phyloP scores from a whole-genome alignment of 1,284 basidiomycete genomes.

The Ustilago trichophora region DNA sequence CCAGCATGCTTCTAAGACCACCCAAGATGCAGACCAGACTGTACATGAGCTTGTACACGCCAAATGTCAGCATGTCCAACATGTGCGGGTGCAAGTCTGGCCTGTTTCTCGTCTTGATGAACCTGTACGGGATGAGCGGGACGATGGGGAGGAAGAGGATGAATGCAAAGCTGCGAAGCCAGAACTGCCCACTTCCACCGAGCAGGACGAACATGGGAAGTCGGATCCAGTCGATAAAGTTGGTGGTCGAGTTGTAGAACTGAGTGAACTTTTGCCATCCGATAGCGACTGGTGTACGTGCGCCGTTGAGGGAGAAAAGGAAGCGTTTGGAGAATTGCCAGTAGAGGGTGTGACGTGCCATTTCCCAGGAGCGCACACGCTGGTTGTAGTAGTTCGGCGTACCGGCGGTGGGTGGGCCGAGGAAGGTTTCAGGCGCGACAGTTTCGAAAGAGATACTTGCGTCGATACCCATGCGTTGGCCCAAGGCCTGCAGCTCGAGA shows the following conservation, averaged over 20 bases:
- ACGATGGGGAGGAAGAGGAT: conserved; percentile 24
- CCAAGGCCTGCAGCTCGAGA: conserved; percentile 28
- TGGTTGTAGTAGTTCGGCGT: conserved; percentile 35
- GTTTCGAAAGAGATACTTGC: conserved; percentile 32
- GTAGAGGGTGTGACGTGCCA: conserved; percentile 41
- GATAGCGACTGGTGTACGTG: conserved; percentile 11
- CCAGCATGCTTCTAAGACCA: conserved; percentile 15
- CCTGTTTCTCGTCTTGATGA: conserved; percentile 24
- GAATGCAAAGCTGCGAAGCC: conserved; percentile 17
- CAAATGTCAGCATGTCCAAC: conserved; percentile 28
- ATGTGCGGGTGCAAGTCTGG: conserved; percentile 33
- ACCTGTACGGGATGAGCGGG: conserved; percentile 20
- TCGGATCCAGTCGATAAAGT: conserved; percentile 45
- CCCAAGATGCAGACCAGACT: conserved; percentile 25
- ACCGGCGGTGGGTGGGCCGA: conserved; percentile 17
- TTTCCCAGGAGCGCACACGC: conserved; percentile 35
- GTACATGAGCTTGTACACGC: conserved; percentile 38
- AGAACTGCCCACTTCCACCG: conserved; percentile 22
- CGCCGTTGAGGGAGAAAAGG: conserved; percentile 29
- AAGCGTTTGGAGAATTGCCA: conserved; percentile 36
- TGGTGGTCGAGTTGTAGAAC: conserved; percentile 36
- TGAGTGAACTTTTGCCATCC: conserved; percentile 39
- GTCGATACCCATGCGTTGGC: conserved; percentile 23
- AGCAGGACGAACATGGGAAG: conserved; percentile 35
- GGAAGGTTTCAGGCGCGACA: conserved; percentile 30